Percentiles rank a stretch among this genome's conserved stretches.
Evolutionary conservation across 179 eudicot genomes (phyloP).

Genomic region (Vitellaria paradoxa): DNA sequence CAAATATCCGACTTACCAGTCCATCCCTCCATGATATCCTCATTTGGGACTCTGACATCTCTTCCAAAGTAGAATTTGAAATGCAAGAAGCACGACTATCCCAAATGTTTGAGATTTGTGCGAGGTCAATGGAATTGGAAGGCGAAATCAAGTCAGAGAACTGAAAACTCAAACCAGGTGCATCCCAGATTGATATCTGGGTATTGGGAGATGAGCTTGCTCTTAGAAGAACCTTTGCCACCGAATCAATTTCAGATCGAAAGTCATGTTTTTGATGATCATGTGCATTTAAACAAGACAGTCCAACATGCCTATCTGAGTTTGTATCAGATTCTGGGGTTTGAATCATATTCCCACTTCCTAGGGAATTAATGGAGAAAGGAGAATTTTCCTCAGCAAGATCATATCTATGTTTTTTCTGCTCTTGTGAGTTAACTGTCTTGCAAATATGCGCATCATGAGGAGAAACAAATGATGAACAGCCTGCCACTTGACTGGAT

Average conservation of each 20-base stretch:
- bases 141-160: constrained; percentile 36
- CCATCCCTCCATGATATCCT: constrained; percentile 72
- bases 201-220: constrained; percentile 46
- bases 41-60: constrained; percentile 36
- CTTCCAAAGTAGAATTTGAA: constrained; percentile 31
- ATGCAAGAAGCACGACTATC: constrained; percentile 29
- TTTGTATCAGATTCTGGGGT: constrained; percentile 63
- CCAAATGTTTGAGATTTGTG: constrained; percentile 20
- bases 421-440: constrained; percentile 20
- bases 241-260: constrained; percentile 46
- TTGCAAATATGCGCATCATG: constrained; percentile 15
- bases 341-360: constrained; percentile 60
- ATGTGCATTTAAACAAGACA: constrained; percentile 32
- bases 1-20: constrained; percentile 38
- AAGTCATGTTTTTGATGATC: constrained; percentile 32
- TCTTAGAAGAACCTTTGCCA: constrained; percentile 33
- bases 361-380: constrained; percentile 33
- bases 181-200: constrained; percentile 28
- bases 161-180: constrained; percentile 35
- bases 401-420: constrained; percentile 14
- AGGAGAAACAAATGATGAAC: constrained; percentile 19
- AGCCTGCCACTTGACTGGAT: background rate
- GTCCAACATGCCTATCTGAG: constrained; percentile 30
- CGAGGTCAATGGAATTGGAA: constrained; percentile 26
- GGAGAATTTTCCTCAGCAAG: constrained; percentile 31